Evolutionary conservation across 164 flowering plant species (phyloP).

Genomic region (Piper betle): DNA sequence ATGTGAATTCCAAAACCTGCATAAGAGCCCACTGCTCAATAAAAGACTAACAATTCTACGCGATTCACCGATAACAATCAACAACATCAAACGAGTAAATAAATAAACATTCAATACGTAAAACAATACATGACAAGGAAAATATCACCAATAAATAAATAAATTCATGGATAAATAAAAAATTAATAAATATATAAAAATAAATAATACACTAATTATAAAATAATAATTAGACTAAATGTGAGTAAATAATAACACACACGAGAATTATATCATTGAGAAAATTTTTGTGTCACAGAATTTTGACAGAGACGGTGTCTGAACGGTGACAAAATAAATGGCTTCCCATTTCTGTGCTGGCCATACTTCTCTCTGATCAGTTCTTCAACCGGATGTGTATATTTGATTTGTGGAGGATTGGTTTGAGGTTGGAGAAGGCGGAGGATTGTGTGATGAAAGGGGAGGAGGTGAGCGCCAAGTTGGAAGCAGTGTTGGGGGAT

Average conservation of each 20-base stretch:
- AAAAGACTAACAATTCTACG: no score
- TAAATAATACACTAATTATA: no score
- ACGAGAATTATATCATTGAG: constrained; percentile 26
- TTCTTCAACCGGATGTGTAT: constrained; percentile 23
- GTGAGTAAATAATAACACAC: constrained; percentile 18
- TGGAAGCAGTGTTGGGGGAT: constrained; percentile 6
- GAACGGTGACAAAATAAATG: constrained; percentile 1
- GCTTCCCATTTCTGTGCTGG: constrained; percentile 16
- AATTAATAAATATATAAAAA: no score
- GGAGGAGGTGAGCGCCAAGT: constrained; percentile 9
- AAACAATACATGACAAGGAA: no score
- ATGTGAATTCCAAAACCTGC: no score
- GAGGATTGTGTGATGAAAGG: constrained; percentile 6
- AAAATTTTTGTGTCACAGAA: constrained; percentile 32
- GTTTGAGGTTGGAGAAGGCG: constrained; percentile 10
- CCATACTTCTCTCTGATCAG: constrained; percentile 44
- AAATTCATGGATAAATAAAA: no score
- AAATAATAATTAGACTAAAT: no score
- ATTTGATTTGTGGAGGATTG: constrained; percentile 39
- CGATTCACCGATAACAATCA: no score
- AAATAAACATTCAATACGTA: no score
- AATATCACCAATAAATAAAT: no score
- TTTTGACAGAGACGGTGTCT: constrained; percentile 49
- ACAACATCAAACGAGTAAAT: no score
- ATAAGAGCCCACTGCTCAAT: no score